Evolutionary conservation across 2,329 filamentous ascomycete genomes (phyloP).

Genomic region (Endocalyx cinctus): DNA sequence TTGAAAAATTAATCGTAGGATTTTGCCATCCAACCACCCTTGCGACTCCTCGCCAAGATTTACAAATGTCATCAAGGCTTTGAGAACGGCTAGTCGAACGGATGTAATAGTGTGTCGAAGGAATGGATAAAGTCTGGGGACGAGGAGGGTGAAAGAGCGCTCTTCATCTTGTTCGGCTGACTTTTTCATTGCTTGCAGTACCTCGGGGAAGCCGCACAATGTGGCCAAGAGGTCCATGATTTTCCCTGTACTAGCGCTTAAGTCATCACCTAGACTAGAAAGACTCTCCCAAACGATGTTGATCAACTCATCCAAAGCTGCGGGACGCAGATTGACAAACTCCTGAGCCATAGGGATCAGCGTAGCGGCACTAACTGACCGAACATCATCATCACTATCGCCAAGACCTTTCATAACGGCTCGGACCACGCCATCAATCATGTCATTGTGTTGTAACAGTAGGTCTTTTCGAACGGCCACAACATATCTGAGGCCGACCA

Average conservation of each 20-base stretch:
- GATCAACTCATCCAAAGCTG: conserved; percentile 75
- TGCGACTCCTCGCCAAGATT: conserved; percentile 78
- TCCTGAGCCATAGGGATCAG: conserved; percentile 94
- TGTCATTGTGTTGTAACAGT: conserved; percentile 72
- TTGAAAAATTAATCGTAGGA: conserved; percentile 85
- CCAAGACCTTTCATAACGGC: conserved; percentile 93
- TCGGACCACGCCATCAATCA: conserved; percentile 88
- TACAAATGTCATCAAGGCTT: conserved; percentile 88
- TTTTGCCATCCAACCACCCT: conserved; percentile 88
- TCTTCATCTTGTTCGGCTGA: conserved; percentile 80
- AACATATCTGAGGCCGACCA: conserved; percentile 93
- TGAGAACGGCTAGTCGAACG: conserved; percentile 86
- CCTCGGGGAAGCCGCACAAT: conserved; percentile 88
- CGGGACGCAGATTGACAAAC: conserved; percentile 79
- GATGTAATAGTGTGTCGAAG: conserved; percentile 95
- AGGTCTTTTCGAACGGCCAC: conserved; percentile 93
- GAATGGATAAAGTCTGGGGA: conserved; percentile 93
- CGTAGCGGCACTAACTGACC: conserved; percentile 95
- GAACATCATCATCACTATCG: conserved; percentile 90
- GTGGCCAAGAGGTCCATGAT: conserved; percentile 98
- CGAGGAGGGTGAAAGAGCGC: conserved; percentile 85
- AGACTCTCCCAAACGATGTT: conserved; percentile 97
- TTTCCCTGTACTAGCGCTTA: conserved; percentile 94
- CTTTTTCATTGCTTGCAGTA: conserved; percentile 87
- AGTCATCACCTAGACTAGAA: conserved; percentile 91